Base-by-base conservation (phyloP, 768 basidiomycete genomes). In the Leccinellum luteum region DNA sequence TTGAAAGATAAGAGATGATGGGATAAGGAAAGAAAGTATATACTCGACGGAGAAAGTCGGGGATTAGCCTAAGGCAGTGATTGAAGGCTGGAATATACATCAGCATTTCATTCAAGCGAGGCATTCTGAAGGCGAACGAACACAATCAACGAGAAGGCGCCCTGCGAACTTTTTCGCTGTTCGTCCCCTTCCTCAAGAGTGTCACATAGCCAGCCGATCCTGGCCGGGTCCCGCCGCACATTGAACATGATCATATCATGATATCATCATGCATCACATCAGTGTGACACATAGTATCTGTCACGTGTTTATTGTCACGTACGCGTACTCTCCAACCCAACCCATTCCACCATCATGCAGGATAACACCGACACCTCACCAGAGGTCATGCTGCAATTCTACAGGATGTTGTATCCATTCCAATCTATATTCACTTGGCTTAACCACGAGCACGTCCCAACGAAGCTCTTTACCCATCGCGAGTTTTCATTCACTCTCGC, bases 401-500 rank as follows among this genome's bases (percentile, higher is more conserved):
- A 99, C 76, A 81, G 86, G 44, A 84, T 93, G 47, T 78, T 98
- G 1, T 98, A 96, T 72, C 97, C 97, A 3, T 98, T 92, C 82
- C 90, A 94, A 69, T 89, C 92, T 1, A 82, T 98, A 61, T 98
- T 88, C 75, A 81, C 83, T 58, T 99, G 97, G 97, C 80, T 99
- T 23, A 98, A 98, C 69, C 96, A 98, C 61, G 89, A 89, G 60
- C 89, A 92, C 60, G 76, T 80, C 55, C 83, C 95, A 1, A 82
- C 86, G 13, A 85, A 83, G 59, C 83, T 91, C 50, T 98, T 92
- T 71, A 93, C 91, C 3, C 86, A 98, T 67, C 88, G 97, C 69
- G 97, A 99, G 72, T 96, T 98, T 70, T 87, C 97, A 21, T 95
- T 96, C 73, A 98, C 95, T 3, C 84, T 98, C 21, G 82, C 82